A percentile compares a stretch with the other conserved stretches of the same genome.
phyloP scores from a whole-genome alignment of 805 yeast genomes.

The Cyberlindnera maclurae region DNA sequence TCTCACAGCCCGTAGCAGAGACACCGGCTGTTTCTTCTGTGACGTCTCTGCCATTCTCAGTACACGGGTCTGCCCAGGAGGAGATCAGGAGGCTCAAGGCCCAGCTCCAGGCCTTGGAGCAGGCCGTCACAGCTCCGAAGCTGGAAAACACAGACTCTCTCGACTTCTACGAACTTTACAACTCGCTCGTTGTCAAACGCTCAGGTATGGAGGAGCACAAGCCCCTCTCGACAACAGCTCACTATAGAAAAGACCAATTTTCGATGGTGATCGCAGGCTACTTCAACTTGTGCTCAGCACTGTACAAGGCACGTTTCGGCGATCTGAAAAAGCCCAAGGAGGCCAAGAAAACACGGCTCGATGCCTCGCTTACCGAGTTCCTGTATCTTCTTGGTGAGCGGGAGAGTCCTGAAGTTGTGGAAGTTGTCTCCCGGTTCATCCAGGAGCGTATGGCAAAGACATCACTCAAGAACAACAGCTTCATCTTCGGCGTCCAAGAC shows the following conservation, averaged over 20 bases:
- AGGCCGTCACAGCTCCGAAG: constrained; percentile 1
- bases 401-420: constrained; percentile 15
- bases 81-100: constrained; percentile 10
- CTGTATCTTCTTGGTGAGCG: constrained; percentile 18
- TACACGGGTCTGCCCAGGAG: constrained; percentile 3
- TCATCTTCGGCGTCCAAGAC: constrained; percentile 10
- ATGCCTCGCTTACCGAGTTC: constrained; percentile 17
- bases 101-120: constrained; percentile 4
- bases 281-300: constrained; percentile 14
- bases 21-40: not conserved
- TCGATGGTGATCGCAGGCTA: constrained; percentile 18
- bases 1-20: too few species aligned
- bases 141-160: constrained; percentile 11
- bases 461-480: constrained; percentile 2
- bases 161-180: constrained; percentile 16
- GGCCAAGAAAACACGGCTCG: constrained; percentile 16
- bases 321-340: constrained; percentile 7
- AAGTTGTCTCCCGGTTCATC: constrained; percentile 15
- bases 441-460: constrained; percentile 14
- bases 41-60: too few species aligned
- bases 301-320: constrained; percentile 10
- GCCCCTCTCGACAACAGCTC: constrained; percentile 18
- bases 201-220: constrained; percentile 23
- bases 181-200: constrained; percentile 17
- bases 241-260: constrained; percentile 18